Evolutionary conservation across 1,284 basidiomycete species (phyloP).

Genomic region (Ustilago shanxiensis): DNA sequence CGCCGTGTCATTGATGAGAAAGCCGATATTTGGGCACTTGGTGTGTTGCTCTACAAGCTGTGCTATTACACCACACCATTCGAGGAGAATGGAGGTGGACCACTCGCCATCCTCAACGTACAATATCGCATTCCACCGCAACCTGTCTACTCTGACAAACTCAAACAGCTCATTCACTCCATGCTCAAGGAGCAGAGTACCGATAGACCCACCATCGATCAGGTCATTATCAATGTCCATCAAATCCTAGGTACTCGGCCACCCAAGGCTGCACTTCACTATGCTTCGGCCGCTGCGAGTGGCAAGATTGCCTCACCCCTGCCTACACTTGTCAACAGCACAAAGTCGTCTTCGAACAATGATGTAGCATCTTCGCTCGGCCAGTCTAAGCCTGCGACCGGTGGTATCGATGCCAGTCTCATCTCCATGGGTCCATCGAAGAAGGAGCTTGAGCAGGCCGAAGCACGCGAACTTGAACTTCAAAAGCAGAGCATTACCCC

Average conservation of each 20-base stretch:
- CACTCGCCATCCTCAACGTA: conserved; percentile 94
- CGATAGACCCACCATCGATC: conserved; percentile 58
- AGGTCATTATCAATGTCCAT: conserved; percentile 58
- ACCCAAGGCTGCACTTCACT: conserved; percentile 50
- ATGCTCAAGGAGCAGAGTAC: conserved; percentile 63
- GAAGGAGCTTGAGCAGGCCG: conserved; percentile 46
- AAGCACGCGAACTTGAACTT: conserved; percentile 50
- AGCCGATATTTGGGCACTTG: conserved; percentile 84
- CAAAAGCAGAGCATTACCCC: conserved; percentile 66
- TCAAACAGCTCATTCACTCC: conserved; percentile 83
- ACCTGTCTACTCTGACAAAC: conserved; percentile 87
- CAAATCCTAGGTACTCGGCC: conserved; percentile 56
- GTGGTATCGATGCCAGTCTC: conserved; percentile 41
- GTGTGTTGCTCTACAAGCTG: conserved; percentile 82
- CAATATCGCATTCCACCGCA: conserved; percentile 80
- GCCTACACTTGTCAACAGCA: conserved; percentile 33
- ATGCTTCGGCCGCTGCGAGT: conserved; percentile 41
- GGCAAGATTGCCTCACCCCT: conserved; percentile 48
- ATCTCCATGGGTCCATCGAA: conserved; percentile 51
- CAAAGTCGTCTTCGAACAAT: conserved; percentile 1
- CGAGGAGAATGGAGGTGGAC: conserved; percentile 79
- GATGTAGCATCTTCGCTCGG: neutral
- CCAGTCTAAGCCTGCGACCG: conserved; percentile 15
- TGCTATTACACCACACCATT: conserved; percentile 99
- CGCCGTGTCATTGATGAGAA: conserved; percentile 88